These are phyloP conservation scores for Gypsophila paniculata DNA, from an alignment of 179 eudicot genomes.

Conservation along the genomic window DNA sequence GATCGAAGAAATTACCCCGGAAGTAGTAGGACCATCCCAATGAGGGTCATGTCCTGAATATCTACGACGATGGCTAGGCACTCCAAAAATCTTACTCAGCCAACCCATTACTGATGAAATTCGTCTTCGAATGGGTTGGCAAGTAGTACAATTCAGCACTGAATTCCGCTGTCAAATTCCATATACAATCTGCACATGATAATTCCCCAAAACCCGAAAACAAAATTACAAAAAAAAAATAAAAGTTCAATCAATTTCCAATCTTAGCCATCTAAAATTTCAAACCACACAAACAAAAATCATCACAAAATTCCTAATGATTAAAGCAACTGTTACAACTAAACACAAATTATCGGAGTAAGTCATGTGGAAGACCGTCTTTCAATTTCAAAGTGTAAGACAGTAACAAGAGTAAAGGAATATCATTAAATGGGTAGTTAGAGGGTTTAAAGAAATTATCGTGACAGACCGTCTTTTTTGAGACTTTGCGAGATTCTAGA, in stretches of 20 bases:
- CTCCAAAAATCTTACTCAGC: constrained; percentile 67
- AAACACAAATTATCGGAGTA: neutral
- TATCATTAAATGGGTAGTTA: too few species aligned
- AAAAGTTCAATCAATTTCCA: neutral
- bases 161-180: constrained; percentile 10
- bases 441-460: too few species aligned
- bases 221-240: neutral
- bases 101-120: constrained; percentile 55
- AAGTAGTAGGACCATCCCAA: constrained; percentile 55
- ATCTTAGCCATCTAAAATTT: neutral
- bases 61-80: constrained; percentile 56
- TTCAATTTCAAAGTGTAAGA: neutral
- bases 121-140: constrained; percentile 25
- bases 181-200: constrained; percentile 20
- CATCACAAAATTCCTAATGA: too few species aligned
- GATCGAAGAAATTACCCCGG: constrained; percentile 36
- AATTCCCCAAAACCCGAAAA: neutral
- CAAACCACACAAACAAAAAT: neutral
- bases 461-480: too few species aligned
- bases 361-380: neutral
- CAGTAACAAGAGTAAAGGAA: too few species aligned
- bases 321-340: neutral
- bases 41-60: constrained; percentile 51
- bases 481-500: too few species aligned
- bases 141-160: constrained; percentile 28